These are phyloP conservation scores for Fraxinus baroniana DNA, from an alignment of 305 asterid species.

Conservation along the genomic window DNA sequence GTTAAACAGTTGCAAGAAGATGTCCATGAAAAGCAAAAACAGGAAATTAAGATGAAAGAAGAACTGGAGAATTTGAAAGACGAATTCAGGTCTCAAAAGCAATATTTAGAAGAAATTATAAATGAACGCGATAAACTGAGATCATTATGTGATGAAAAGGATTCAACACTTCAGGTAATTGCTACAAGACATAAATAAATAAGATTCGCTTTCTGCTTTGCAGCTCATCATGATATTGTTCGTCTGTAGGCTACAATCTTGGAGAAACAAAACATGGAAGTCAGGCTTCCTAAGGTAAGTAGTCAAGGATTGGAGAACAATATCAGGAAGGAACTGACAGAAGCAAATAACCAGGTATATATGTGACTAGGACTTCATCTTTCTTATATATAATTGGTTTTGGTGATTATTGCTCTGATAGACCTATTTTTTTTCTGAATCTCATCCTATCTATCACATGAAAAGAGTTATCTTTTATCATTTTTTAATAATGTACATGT, in stretches of 20 bases:
- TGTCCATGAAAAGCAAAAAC: slow-evolving; percentile 62
- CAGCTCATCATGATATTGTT: slow-evolving; percentile 31
- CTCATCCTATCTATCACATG: neutral
- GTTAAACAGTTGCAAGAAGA: slow-evolving; percentile 70
- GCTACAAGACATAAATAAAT: slow-evolving; percentile 12
- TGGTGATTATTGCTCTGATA: neutral
- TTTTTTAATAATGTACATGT: neutral
- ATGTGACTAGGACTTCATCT: neutral
- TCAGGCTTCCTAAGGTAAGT: slow-evolving; percentile 60
- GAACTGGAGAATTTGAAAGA: slow-evolving; percentile 65
- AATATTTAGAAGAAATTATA: slow-evolving; percentile 53
- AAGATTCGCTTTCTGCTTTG: slow-evolving; percentile 10
- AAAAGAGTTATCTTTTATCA: neutral
- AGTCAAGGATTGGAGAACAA: slow-evolving; percentile 67
- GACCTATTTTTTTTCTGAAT: neutral
- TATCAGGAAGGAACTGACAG: slow-evolving; percentile 57
- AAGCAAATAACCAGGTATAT: slow-evolving; percentile 74
- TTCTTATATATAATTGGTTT: slow-evolving; percentile 13
- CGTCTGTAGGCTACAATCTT: slow-evolving; percentile 52
- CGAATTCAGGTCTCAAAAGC: slow-evolving; percentile 60
- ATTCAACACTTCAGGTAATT: slow-evolving; percentile 73
- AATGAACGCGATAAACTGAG: slow-evolving; percentile 68
- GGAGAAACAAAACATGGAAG: slow-evolving; percentile 73
- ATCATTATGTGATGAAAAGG: slow-evolving; percentile 64
- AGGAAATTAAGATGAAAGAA: slow-evolving; percentile 57